Base-by-base conservation (phyloP, 2,329 filamentous ascomycete genomes). In the Dothistroma pini region DNA sequence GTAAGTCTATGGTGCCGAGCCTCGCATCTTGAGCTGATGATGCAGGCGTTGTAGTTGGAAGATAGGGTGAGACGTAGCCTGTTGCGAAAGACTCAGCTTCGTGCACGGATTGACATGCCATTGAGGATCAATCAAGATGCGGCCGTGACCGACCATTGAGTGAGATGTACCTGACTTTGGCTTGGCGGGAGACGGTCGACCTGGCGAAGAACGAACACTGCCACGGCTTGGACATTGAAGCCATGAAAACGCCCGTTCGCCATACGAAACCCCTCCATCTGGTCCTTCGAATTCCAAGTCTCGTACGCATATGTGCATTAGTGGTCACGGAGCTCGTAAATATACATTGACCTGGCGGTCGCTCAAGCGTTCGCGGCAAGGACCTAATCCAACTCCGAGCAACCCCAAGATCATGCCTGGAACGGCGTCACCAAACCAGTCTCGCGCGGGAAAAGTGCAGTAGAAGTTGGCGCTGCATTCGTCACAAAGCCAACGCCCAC, bases 401-500 rank as follows among this genome's bases (percentile, higher is more conserved):
- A 14, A 51, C 9, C 25, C n/a, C 16, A 22, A 41, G 14, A 59
- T 60, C 53, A 60, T n/a, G 57, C 57, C 6, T 31, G 31, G 48
- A 54, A 63, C n/a, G 57, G 29, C 29, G 48, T 35, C 35, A 55
- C 49, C 19, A 50, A 21, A 21, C 50, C 58, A 25, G 60, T 63
- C 54, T 54, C 60, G 48, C 50, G 59, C 31, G 57, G 29, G 56
- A 64, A 61, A 31, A 64, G 57, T 3, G 58, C 59, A 19, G 62
- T 64, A 19, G 51, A 57, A 2, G 62, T 64, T 12, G 62, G 53
- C 10, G 54, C 58, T 12, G 57, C 60, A 25, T 53, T 48, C 19
- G 54, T 47, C 14, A 65, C 60, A 55, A 69, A 69, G 25, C 68
- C 67, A 35, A 60, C 61, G 35, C 68, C 67, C 22, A 62, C 62